Percentiles rank a stretch among this genome's conserved stretches.
phyloP scores from a whole-genome alignment of 306 rosid genomes.

The Lathyrus aphaca region DNA sequence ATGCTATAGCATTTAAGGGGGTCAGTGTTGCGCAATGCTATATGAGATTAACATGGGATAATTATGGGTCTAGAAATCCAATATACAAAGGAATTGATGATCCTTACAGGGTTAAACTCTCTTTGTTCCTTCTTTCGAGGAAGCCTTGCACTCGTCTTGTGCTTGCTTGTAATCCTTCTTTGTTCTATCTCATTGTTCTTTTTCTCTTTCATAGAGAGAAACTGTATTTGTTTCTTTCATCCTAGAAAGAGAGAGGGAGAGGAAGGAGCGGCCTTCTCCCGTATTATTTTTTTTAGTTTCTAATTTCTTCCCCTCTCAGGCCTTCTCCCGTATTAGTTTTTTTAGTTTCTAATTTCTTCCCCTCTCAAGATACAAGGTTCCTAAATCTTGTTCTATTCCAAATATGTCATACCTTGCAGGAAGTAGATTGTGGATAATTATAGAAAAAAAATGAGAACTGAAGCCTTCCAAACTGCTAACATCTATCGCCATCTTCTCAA shows the following conservation, averaged over 20 bases:
- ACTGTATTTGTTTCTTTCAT: slow-evolving; percentile 4
- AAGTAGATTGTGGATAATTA: slow-evolving; percentile 34
- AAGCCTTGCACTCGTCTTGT: not conserved
- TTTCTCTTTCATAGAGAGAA: slow-evolving; percentile 1
- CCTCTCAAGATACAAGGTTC: not conserved
- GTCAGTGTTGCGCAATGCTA: no score
- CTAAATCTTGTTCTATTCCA: not conserved
- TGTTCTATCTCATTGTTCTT: slow-evolving; percentile 3
- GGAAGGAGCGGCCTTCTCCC: not conserved
- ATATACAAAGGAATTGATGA: not conserved
- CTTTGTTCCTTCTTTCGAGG: not conserved
- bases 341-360: not conserved
- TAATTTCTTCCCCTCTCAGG: not conserved
- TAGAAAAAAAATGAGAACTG: slow-evolving; percentile 55
- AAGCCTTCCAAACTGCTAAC: slow-evolving; percentile 60
- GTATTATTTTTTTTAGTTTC: slow-evolving; percentile 3
- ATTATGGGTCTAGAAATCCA: slow-evolving; percentile 1
- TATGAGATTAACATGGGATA: not conserved
- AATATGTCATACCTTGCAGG: slow-evolving; percentile 38
- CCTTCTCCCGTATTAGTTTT: no score
- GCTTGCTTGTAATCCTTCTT: not conserved
- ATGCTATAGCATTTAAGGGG: no score
- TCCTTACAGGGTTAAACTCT: not conserved
- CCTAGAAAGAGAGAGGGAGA: not conserved
- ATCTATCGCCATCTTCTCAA: slow-evolving; percentile 78